These are phyloP conservation scores for Colletotrichum sansevieriae DNA, from an alignment of 2,329 filamentous ascomycete genomes.

Conservation along the genomic window DNA sequence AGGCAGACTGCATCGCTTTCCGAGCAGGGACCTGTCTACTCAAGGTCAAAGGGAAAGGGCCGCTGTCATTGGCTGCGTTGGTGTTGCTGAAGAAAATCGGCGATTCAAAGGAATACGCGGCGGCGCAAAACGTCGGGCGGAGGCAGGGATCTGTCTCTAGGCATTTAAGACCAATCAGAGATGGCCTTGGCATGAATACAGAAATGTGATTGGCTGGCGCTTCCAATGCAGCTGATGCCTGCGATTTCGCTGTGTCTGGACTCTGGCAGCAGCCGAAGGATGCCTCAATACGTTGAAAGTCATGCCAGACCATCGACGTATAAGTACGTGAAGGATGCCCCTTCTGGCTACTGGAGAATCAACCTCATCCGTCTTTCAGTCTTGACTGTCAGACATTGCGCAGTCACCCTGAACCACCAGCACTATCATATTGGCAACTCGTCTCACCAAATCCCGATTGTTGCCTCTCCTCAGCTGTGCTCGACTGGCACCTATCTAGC, in stretches of 20 bases:
- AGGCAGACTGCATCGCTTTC: conserved; percentile 5
- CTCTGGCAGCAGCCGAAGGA: background rate
- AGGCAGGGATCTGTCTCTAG: background rate
- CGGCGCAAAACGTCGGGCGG: conserved; percentile 32
- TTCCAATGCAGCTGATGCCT: conserved; percentile 12
- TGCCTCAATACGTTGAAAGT: background rate
- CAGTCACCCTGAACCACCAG: too few relatives aligned
- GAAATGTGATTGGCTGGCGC: conserved; percentile 10
- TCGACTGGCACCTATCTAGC: too few relatives aligned
- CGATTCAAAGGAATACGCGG: conserved; percentile 28
- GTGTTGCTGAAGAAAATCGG: background rate
- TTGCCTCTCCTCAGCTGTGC: too few relatives aligned
- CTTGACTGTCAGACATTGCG: too few relatives aligned
- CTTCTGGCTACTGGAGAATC: too few relatives aligned
- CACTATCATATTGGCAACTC: too few relatives aligned
- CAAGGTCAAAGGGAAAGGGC: too few relatives aligned
- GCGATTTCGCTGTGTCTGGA: background rate
- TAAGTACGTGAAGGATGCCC: too few relatives aligned
- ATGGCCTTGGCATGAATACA: fast-evolving
- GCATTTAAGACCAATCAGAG: conserved; percentile 6
- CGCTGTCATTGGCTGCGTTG: background rate
- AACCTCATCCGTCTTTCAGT: too few relatives aligned
- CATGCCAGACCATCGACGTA: background rate
- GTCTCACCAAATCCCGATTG: too few relatives aligned
- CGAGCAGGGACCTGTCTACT: background rate